These are phyloP conservation scores for Melocanna baccifera DNA, from an alignment of 176 grass and related monocot genomes.

Conservation along the genomic window DNA sequence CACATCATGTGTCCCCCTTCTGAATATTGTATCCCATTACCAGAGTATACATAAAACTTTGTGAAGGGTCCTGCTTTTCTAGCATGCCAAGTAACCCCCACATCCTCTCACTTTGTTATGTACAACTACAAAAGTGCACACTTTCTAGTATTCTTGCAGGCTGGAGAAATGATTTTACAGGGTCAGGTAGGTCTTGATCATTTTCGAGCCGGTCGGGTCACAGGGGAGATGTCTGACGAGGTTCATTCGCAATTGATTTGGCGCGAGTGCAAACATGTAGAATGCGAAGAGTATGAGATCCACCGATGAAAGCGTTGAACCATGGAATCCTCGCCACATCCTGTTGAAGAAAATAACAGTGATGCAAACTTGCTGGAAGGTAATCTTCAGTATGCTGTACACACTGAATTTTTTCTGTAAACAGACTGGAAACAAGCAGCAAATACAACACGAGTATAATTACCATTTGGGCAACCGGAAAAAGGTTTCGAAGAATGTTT, in stretches of 20 bases:
- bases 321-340: slow-evolving; percentile 98
- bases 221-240: slow-evolving; percentile 84
- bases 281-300: slow-evolving; percentile 91
- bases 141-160: slow-evolving; percentile 3
- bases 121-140: slow-evolving; percentile 79
- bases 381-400: neutral
- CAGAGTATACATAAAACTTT: neutral
- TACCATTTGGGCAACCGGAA: slow-evolving; percentile 91
- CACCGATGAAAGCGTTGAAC: slow-evolving; percentile 77
- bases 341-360: slow-evolving; percentile 44
- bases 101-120: slow-evolving; percentile 37
- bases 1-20: neutral
- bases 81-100: neutral
- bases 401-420: neutral
- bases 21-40: neutral
- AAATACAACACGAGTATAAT: neutral
- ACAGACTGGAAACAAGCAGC: neutral
- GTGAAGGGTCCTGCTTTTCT: neutral
- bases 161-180: slow-evolving; percentile 41
- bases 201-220: slow-evolving; percentile 60
- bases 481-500: slow-evolving; percentile 84
- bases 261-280: slow-evolving; percentile 92
- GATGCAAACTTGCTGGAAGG: neutral
- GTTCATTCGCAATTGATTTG: slow-evolving; percentile 83
- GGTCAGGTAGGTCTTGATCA: slow-evolving; percentile 85